Base-by-base conservation (phyloP, 495 filamentous ascomycete genomes). In the Hypoxylon trugodes region DNA sequence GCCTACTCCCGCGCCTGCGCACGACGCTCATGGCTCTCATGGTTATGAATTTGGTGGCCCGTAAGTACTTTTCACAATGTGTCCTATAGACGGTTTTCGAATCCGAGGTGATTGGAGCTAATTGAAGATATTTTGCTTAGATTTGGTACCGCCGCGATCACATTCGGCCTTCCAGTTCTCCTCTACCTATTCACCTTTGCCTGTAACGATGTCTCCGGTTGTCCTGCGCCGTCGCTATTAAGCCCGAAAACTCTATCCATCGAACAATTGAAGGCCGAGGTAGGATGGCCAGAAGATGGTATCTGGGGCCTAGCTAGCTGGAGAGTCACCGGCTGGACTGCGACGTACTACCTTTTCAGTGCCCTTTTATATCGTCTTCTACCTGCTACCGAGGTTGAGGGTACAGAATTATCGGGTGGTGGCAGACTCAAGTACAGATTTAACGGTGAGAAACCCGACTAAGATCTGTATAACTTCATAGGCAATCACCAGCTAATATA, bases 121-220 rank as follows among this genome's bases (percentile, higher is more conserved):
- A 48, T 48, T 16, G 28, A 41, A 22, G 45, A 72, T 61, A 47
- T 21, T 57, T n/a, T 54, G 21, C 26, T n/a, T 68, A 97, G 95
- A 15, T 77, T 87, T 49, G 93, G 93, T 40, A 90, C 90, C 9
- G 80, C 87, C 37, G 85, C 75, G 37, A 88, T 96, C 54, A 86
- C 87, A 26, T 84, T 95, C 63, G 89, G 87, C 21, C 86, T 96
- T 9, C 94, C 95, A 0, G 22, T 90, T 13, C 75, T 91, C 40
- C 81, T 90, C 66, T 97, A 94, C 74, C 66, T 82, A 51, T 84
- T 92, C 66, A 79, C 87, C 30, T 96, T 97, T 71, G 76, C 91
- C 65, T 97, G 95, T 82, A 98, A 96, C 72, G 95, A 97, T 71
- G 74, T 93, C 59, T 86, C 91, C 22, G 95, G 96, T 49, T 98